Percentiles rank a stretch among this genome's conserved stretches.
Conservation (phyloP, 2,329 filamentous ascomycete genomes). For the Penicillium griseofulvum region DNA sequence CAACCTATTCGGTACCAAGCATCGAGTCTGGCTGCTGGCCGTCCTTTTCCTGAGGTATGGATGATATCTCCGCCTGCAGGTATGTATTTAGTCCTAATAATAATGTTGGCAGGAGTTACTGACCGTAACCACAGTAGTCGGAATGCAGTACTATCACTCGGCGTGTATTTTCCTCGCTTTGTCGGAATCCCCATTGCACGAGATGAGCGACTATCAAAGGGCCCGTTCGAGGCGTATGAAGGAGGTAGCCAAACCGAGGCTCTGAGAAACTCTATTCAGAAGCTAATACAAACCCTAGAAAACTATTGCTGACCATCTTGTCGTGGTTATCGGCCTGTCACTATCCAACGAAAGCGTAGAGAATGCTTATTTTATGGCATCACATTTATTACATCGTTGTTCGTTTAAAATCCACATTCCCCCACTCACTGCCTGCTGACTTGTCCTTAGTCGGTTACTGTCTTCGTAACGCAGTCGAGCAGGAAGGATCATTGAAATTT, state of each 20-base stretch:
- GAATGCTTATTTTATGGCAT: conserved; percentile 36
- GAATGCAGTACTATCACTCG: conserved; percentile 41
- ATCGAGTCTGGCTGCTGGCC: conserved; percentile 20
- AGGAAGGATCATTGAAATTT: conserved; percentile 30
- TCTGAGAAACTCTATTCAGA: not conserved
- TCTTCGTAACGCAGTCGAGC: conserved; percentile 27
- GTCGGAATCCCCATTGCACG: conserved; percentile 23
- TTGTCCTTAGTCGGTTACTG: conserved; percentile 31
- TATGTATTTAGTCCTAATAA: conserved; percentile 12
- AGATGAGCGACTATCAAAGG: conserved; percentile 27
- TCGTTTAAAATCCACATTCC: conserved; percentile 5
- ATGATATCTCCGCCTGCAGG: conserved; percentile 37
- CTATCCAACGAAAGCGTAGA: conserved; percentile 35
- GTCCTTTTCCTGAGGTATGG: conserved; percentile 38
- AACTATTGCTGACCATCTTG: conserved; percentile 30
- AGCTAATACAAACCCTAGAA: conserved; percentile 15
- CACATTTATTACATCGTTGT: conserved; percentile 35
- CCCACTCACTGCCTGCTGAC: not conserved
- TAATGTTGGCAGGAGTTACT: not conserved
- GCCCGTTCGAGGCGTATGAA: conserved; percentile 26
- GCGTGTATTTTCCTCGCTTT: conserved; percentile 31
- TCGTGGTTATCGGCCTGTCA: conserved; percentile 32
- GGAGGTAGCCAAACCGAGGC: conserved; percentile 21
- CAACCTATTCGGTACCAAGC: conserved; percentile 34
- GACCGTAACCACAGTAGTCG: conserved; percentile 29